Evolutionary conservation across 257 asterid species (phyloP).

Genomic region (Plantago ovata): DNA sequence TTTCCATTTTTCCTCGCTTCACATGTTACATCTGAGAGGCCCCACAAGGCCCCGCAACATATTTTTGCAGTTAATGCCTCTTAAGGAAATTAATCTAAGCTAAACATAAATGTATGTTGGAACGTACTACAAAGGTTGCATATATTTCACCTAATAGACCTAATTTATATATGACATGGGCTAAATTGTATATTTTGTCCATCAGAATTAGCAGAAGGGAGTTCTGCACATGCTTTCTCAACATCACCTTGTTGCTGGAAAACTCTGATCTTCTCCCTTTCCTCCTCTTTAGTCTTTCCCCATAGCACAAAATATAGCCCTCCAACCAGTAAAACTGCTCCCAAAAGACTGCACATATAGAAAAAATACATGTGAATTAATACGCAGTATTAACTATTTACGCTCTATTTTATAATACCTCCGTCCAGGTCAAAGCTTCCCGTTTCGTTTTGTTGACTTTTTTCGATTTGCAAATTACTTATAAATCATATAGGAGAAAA

Average conservation of each 20-base stretch:
- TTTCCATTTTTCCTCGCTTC: too few species aligned
- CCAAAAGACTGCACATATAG: constrained; percentile 48
- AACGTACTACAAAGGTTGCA: background rate
- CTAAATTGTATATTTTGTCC: constrained; percentile 1
- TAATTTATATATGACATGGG: constrained; percentile 3
- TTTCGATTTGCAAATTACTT: too few species aligned
- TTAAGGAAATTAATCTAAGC: background rate
- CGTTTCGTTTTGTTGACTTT: too few species aligned
- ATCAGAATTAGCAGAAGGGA: constrained; percentile 1
- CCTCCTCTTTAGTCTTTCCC: constrained; percentile 75
- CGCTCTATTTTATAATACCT: too few species aligned
- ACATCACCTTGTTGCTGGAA: constrained; percentile 25
- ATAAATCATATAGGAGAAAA: too few species aligned
- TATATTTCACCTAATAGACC: background rate
- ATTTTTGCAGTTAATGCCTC: background rate
- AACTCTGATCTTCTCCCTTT: constrained; percentile 15
- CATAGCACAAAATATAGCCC: constrained; percentile 77
- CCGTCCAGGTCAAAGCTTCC: too few species aligned
- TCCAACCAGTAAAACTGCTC: constrained; percentile 64
- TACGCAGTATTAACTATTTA: background rate
- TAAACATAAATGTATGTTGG: background rate
- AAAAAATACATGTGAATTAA: background rate
- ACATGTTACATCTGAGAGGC: too few species aligned
- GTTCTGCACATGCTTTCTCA: constrained; percentile 35
- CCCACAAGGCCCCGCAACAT: too few species aligned